A percentile compares a stretch with the other conserved stretches of the same genome.
Evolutionary conservation across 805 yeast species (phyloP).

Genomic region (Priceomyces haplophilus): DNA sequence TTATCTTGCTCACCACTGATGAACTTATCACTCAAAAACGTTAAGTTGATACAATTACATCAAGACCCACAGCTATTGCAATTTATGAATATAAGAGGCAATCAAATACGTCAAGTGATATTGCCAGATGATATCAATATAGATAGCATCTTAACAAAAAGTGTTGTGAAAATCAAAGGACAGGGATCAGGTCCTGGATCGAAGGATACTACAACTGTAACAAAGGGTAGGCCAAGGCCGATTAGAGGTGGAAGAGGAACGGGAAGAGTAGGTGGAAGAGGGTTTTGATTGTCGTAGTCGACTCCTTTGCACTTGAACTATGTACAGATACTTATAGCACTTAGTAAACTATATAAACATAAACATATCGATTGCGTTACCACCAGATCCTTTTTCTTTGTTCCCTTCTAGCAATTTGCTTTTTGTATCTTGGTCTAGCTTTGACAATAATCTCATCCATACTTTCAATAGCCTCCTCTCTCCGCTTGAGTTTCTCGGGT

Average conservation of each 20-base stretch:
- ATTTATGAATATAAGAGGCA: constrained; percentile 83
- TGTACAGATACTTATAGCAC: constrained; percentile 1
- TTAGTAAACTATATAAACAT: background rate
- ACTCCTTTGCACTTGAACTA: background rate
- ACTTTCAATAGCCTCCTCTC: constrained; percentile 61
- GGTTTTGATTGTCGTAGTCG: constrained; percentile 18
- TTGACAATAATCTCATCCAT: constrained; percentile 65
- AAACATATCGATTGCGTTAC: constrained; percentile 9
- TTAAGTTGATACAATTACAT: constrained; percentile 69
- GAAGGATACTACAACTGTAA: constrained; percentile 12
- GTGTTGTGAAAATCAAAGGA: constrained; percentile 41
- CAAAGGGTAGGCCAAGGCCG: constrained; percentile 14
- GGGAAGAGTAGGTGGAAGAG: constrained; percentile 22
- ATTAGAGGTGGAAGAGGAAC: constrained; percentile 24
- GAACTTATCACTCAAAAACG: constrained; percentile 81
- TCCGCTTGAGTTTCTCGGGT: constrained; percentile 55
- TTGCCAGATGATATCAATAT: constrained; percentile 84
- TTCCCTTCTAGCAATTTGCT: constrained; percentile 36
- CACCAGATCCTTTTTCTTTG: constrained; percentile 38
- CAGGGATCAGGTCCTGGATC: constrained; percentile 42
- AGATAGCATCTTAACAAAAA: constrained; percentile 57
- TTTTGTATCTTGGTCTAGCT: constrained; percentile 50
- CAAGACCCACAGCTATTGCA: constrained; percentile 70
- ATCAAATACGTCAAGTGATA: constrained; percentile 76
- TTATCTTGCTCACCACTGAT: constrained; percentile 84